Evolutionary conservation across 805 yeast species (phyloP).

Genomic region (Ogataea populi-albae): DNA sequence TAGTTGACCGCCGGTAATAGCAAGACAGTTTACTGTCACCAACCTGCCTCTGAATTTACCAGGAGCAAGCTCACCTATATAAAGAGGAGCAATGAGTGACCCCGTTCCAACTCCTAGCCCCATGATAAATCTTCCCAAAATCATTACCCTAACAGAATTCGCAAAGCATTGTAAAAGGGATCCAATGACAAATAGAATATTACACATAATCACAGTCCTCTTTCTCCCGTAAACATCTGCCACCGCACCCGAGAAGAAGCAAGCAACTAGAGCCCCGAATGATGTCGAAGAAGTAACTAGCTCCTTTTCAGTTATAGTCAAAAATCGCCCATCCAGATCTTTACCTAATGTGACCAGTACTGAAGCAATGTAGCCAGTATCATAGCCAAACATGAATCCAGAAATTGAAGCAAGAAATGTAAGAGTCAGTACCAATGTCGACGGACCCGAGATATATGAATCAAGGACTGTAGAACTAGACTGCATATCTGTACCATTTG

Average conservation of each 20-base stretch:
- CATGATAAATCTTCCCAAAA: constrained; percentile 48
- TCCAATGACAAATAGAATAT: constrained; percentile 46
- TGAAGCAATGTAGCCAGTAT: constrained; percentile 57
- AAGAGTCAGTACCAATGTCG: constrained; percentile 40
- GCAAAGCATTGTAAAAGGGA: constrained; percentile 47
- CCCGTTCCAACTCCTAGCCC: constrained; percentile 58
- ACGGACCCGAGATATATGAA: constrained; percentile 28
- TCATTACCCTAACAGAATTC: constrained; percentile 46
- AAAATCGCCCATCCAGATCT: constrained; percentile 38
- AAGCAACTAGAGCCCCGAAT: constrained; percentile 52
- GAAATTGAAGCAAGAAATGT: constrained; percentile 52
- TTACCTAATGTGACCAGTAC: constrained; percentile 52
- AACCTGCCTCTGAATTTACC: constrained; percentile 49
- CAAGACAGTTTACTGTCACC: constrained; percentile 50
- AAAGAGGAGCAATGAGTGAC: constrained; percentile 51
- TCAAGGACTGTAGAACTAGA: constrained; percentile 17
- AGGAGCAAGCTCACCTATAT: constrained; percentile 54
- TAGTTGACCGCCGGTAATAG: constrained; percentile 56
- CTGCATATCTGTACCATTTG: constrained; percentile 8
- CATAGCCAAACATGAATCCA: constrained; percentile 61
- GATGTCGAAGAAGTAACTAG: constrained; percentile 55
- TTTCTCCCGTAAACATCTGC: constrained; percentile 51
- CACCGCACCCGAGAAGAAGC: constrained; percentile 45
- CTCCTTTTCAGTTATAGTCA: constrained; percentile 47
- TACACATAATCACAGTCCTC: constrained; percentile 43